Evolutionary conservation across 495 filamentous ascomycete genomes (phyloP).

Genomic region (Penicillium salamii): DNA sequence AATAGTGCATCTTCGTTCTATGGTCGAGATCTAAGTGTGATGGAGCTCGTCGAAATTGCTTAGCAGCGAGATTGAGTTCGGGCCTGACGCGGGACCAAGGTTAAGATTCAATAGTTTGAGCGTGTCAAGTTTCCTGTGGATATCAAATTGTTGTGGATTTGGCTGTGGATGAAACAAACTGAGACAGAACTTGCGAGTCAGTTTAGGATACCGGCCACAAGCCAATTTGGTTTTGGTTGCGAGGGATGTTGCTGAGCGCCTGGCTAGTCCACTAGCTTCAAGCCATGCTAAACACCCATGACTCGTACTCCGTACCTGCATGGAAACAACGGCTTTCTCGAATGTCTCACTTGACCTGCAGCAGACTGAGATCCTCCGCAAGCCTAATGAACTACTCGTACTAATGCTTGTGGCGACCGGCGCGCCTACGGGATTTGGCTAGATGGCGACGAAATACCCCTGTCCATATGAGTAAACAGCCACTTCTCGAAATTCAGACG

Average conservation of each 20-base stretch:
- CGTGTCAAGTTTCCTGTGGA: slow-evolving; percentile 1
- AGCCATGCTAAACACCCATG: not conserved
- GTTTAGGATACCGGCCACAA: not conserved
- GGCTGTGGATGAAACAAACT: not conserved
- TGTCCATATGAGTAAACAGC: not conserved
- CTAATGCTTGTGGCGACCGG: not conserved
- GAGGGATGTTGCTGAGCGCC: not conserved
- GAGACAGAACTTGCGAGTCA: not conserved
- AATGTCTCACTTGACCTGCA: not conserved
- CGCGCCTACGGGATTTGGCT: not conserved
- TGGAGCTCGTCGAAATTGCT: not conserved
- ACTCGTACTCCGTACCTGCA: not conserved
- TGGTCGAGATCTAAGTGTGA: not conserved
- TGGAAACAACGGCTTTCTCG: not conserved
- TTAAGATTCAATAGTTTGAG: slow-evolving; percentile 14
- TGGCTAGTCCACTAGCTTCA: not conserved
- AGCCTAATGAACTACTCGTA: not conserved
- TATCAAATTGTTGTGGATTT: slow-evolving; percentile 1
- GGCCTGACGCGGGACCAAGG: not conserved
- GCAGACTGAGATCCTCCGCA: no score
- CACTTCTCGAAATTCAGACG: not conserved
- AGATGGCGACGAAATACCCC: not conserved
- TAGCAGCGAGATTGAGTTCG: not conserved
- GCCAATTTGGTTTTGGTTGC: not conserved
- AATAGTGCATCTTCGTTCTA: not conserved